phyloP scores from a whole-genome alignment of 805 yeast genomes.

The Cephaloascus fragrans region DNA sequence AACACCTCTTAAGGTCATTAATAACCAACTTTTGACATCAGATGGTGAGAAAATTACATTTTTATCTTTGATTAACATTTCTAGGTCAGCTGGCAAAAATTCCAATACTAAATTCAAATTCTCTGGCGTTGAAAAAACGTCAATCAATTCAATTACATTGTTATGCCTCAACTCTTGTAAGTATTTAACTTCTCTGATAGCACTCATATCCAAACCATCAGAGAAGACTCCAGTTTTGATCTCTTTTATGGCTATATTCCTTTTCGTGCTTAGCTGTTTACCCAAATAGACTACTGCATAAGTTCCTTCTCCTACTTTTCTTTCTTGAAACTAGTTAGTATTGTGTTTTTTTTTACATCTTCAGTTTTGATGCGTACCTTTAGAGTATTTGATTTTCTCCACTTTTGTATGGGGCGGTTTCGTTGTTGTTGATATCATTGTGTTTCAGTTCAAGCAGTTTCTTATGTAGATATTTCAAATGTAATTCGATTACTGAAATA shows the following conservation, averaged over 20 bases:
- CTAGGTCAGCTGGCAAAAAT: conserved; percentile 86
- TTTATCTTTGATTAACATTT: conserved; percentile 77
- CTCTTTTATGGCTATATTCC: conserved; percentile 85
- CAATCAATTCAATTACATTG: conserved; percentile 81
- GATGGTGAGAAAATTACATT: conserved; percentile 69
- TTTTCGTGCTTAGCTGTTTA: conserved; percentile 38
- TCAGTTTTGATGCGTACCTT: conserved; percentile 1
- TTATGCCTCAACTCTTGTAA: conserved; percentile 70
- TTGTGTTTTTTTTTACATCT: too few relatives aligned
- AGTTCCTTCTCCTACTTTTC: conserved; percentile 97
- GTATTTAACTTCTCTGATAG: conserved; percentile 86
- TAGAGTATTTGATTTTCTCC: not conserved
- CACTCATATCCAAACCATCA: conserved; percentile 97
- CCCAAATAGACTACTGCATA: conserved; percentile 95
- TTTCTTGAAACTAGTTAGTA: conserved; percentile 27
- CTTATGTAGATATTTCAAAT: too few relatives aligned
- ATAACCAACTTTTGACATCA: conserved; percentile 86
- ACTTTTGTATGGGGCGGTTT: not conserved
- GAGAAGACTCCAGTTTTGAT: conserved; percentile 90
- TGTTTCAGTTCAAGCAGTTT: too few relatives aligned
- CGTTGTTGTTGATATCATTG: too few relatives aligned
- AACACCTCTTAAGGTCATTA: conserved; percentile 90
- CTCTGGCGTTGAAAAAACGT: conserved; percentile 64
- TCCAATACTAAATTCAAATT: conserved; percentile 84
- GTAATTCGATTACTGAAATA: too few relatives aligned